Evolutionary conservation across 2,329 filamentous ascomycete genomes (phyloP).

Genomic region (Eutypella sp.): DNA sequence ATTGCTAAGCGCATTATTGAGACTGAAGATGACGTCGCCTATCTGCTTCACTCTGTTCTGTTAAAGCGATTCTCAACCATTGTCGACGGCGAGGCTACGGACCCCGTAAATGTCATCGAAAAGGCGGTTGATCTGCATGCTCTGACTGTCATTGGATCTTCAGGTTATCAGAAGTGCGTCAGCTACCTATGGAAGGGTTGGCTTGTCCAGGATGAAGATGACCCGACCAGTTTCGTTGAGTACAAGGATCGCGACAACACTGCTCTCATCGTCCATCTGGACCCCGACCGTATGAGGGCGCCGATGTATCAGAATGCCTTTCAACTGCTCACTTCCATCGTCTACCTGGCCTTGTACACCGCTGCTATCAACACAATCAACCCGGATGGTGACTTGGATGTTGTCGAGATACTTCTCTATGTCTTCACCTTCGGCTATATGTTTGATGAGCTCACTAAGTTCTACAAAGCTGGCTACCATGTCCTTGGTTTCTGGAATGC

Average conservation of each 20-base stretch:
- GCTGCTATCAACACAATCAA: slow-evolving; percentile 94
- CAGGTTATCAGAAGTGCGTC: slow-evolving; percentile 95
- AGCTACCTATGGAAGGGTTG: slow-evolving; percentile 90
- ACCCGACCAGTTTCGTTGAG: slow-evolving; percentile 83
- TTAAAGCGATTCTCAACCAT: slow-evolving; percentile 86
- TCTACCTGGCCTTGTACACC: slow-evolving; percentile 84
- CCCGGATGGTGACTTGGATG: slow-evolving; percentile 72
- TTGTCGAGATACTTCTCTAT: slow-evolving; percentile 80
- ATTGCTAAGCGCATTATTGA: slow-evolving; percentile 90
- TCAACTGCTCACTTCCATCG: slow-evolving; percentile 76
- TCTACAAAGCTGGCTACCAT: slow-evolving; percentile 88
- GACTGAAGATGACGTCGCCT: slow-evolving; percentile 69
- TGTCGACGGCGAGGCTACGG: slow-evolving; percentile 63
- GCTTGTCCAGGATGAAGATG: slow-evolving; percentile 92
- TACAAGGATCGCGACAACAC: slow-evolving; percentile 79
- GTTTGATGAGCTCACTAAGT: slow-evolving; percentile 79
- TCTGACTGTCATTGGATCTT: slow-evolving; percentile 79
- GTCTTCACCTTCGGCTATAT: slow-evolving; percentile 88
- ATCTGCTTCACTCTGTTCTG: slow-evolving; percentile 74
- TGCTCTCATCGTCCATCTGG: slow-evolving; percentile 74
- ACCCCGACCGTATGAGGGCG: slow-evolving; percentile 90
- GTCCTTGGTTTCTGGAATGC: slow-evolving; percentile 97
- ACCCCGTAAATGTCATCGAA: slow-evolving; percentile 83
- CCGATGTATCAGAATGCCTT: slow-evolving; percentile 89
- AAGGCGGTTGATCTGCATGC: slow-evolving; percentile 91